Evolutionary conservation across 2,329 filamentous ascomycete species (phyloP).

Genomic region (Nothopassalora personata): DNA sequence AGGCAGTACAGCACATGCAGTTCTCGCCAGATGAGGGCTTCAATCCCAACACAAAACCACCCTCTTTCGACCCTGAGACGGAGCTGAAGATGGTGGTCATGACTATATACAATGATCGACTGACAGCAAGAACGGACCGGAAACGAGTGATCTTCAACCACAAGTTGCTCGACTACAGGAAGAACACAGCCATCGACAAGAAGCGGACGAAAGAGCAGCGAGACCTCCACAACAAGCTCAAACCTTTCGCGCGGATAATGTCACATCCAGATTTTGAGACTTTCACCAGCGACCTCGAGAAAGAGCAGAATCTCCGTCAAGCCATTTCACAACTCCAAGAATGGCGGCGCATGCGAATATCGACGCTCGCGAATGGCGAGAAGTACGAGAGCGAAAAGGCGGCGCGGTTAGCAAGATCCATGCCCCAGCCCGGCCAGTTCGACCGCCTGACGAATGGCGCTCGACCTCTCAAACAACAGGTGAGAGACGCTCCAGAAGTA

Average conservation of each 20-base stretch:
- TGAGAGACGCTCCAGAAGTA: conserved; percentile 23
- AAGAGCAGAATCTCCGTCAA: conserved; percentile 84
- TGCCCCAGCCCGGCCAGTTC: conserved; percentile 34
- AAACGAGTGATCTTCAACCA: conserved; percentile 98
- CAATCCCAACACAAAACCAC: conserved; percentile 72
- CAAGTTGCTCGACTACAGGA: conserved; percentile 84
- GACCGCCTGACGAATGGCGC: conserved; percentile 27
- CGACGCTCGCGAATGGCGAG: conserved; percentile 77
- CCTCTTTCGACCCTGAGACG: conserved; percentile 77
- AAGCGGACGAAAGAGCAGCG: conserved; percentile 93
- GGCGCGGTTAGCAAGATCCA: conserved; percentile 58
- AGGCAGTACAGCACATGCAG: conserved; percentile 96
- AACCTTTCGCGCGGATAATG: conserved; percentile 96
- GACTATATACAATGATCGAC: conserved; percentile 91
- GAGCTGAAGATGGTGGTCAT: conserved; percentile 97
- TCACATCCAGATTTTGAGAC: conserved; percentile 84
- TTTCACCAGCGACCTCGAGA: conserved; percentile 76
- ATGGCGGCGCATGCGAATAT: conserved; percentile 81
- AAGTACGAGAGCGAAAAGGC: conserved; percentile 91
- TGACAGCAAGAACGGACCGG: conserved; percentile 85
- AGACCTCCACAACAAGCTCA: conserved; percentile 85
- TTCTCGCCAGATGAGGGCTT: conserved; percentile 94
- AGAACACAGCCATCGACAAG: conserved; percentile 85
- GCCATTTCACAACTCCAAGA: conserved; percentile 89
- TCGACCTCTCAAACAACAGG: conserved; percentile 22